Evolutionary conservation across 257 asterid species (phyloP).

Genomic region (Thymus quinquecostatus): DNA sequence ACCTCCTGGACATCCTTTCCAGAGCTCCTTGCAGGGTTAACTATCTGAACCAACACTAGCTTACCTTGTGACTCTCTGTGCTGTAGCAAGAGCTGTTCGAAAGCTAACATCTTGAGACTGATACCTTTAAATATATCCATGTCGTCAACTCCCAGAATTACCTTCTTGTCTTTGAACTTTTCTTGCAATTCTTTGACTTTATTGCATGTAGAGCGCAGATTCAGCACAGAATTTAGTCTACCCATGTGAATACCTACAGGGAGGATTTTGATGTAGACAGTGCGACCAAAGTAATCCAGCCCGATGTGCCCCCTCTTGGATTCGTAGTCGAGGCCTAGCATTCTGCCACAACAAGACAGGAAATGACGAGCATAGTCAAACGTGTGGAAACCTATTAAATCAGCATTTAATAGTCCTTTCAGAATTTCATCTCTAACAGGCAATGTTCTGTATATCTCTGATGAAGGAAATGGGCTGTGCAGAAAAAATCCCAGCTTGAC

Average conservation of each 20-base stretch:
- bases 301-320: conserved; percentile 94
- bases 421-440: conserved; percentile 90
- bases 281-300: conserved; percentile 89
- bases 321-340: conserved; percentile 90
- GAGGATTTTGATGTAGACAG: conserved; percentile 80
- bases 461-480: conserved; percentile 95
- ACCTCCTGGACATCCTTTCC: conserved; percentile 94
- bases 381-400: conserved; percentile 87
- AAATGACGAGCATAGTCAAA: conserved; percentile 95
- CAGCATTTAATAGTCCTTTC: conserved; percentile 76
- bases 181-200: conserved; percentile 71
- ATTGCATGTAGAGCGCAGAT: conserved; percentile 59
- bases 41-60: conserved; percentile 78
- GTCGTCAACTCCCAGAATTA: conserved; percentile 92
- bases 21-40: conserved; percentile 89
- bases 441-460: conserved; percentile 87
- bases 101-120: conserved; percentile 80
- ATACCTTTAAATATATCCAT: conserved; percentile 96
- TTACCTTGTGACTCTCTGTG: conserved; percentile 54
- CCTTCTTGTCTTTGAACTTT: conserved; percentile 64
- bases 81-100: conserved; percentile 70
- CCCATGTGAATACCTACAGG: conserved; percentile 97
- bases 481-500: conserved; percentile 89
- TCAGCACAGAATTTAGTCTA: conserved; percentile 71
- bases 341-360: conserved; percentile 88